Base-by-base conservation (phyloP, 345 rosid genomes). In the Abelmoschus esculentus region DNA sequence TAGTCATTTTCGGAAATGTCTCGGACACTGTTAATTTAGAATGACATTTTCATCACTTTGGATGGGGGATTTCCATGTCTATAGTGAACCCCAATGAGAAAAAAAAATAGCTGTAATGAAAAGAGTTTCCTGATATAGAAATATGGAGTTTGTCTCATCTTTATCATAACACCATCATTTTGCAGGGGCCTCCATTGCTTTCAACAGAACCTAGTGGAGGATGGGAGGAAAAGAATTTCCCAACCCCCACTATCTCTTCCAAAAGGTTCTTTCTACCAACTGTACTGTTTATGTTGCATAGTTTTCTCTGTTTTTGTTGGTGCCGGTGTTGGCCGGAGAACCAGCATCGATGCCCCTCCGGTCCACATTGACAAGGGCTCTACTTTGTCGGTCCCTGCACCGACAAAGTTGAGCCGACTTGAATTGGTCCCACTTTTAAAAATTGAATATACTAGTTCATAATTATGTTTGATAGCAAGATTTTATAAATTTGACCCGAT, bases 161-260 rank as follows among this genome's bases (percentile, higher is more conserved):
- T 82, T 83, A 5, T 44, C 9, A 46, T 42, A 52, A 63, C 89
- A 80, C 11, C 75, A 83, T 87, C 62, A 87, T 87, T 55, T 55
- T 55, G 59, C 59, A 55, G 31, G 59, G 59, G 14, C 14, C 31
- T 55, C 59, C 29, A 19, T 7, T 19, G 31, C 59, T 22, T 55
- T 22, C 31, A 32, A 79, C 85, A 79, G 18, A 29, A 59, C 73
- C 22, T 76, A 80, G 88, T 81, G 84, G 60, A 2, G 86, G 47
- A 52, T 14, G 44, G 42, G 66, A 61, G 71, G 18, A 18, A 19
- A 28, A 22, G 13, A 55, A 11, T 63, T 66, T 62, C 15, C 69
- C 69, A 26, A 26, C 65, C 61, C 50, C 40, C 67, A 18, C 28
- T 71, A 63, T 76, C 72, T 69, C 66, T 70, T 61, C 49, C 5